Base-by-base conservation (phyloP, 202 grass and related monocot genomes). In the Schoenoplectus tabernaemontani region DNA sequence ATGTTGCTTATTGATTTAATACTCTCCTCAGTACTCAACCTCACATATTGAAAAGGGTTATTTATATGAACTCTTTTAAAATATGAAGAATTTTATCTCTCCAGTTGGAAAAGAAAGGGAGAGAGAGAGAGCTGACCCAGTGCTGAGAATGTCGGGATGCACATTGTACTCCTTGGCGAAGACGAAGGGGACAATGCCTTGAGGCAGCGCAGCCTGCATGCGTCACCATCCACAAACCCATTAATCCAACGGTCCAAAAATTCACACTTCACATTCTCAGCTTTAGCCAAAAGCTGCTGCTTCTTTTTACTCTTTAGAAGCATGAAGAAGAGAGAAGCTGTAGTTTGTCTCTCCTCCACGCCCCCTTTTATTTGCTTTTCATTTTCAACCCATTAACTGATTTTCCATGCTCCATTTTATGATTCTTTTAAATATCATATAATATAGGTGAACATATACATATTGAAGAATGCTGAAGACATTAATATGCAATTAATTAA, bases 161-260 rank as follows among this genome's bases (percentile, higher is more conserved):
- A 99, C 83, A 81, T 85, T 96, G 87, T 99, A 99, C 96, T 99
- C 96, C 82, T 99, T 99, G 34, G 96, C 96, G 81, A 99, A 99
- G 77, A 99, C 92, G 82, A 99, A 99, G 85, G 96, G 92, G 87
- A 99, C 92, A 89, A 99, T 96, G 81, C 92, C 96, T 89, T 99
- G 96, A 22, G 96, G 96, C 60, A 99, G 86, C 19, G 96, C 96
- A 57, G 96, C 92, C 96, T 99, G 90, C 64, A 67, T 41, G 36
- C 42, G 70, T 61, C 50, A 47, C 38, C 46, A 43, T 76, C 5
- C 59, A 57, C 2, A 11, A 11, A 51, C 13, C 59, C 50, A 39
- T 24, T 53, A 80, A 77, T 56, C 72, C 73, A 72, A 72, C 85
- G 15, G 73, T 4, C 60, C 72, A 30, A 44, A 47, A 71, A 72